A percentile compares a stretch with the other conserved stretches of the same genome.
Evolutionary conservation across 1,284 basidiomycete genomes (phyloP).

Genomic region (Sparassis latifolia): DNA sequence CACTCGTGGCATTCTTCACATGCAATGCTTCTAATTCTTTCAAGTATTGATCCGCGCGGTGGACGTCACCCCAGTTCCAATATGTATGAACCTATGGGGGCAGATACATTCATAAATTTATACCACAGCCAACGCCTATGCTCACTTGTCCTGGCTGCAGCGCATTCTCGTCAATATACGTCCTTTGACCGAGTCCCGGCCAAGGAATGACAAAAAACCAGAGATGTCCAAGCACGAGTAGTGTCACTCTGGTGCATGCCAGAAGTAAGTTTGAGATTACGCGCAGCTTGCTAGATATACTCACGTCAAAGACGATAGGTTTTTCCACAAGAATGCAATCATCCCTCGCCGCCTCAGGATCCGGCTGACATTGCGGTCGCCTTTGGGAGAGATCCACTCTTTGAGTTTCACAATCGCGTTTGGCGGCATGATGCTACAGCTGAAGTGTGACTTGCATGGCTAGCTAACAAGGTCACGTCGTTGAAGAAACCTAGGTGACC

Average conservation of each 20-base stretch:
- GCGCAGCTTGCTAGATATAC: neutral
- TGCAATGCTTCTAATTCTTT: slow-evolving; percentile 59
- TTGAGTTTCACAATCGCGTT: neutral
- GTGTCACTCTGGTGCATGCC: slow-evolving; percentile 33
- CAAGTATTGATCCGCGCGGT: slow-evolving; percentile 74
- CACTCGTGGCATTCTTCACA: slow-evolving; percentile 57
- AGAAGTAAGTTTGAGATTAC: neutral
- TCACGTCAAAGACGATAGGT: neutral
- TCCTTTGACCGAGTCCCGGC: slow-evolving; percentile 54
- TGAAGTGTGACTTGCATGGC: neutral
- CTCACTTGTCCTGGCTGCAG: slow-evolving; percentile 82
- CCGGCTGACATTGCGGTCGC: slow-evolving; percentile 27
- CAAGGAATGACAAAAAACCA: slow-evolving; percentile 76
- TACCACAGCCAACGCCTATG: neutral
- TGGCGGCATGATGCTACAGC: neutral
- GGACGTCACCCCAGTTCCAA: slow-evolving; percentile 87
- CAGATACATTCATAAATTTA: too few species aligned
- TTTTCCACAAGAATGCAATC: slow-evolving; percentile 12
- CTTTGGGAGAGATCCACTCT: neutral
- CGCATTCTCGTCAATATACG: slow-evolving; percentile 92
- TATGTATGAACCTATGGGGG: slow-evolving; percentile 71
- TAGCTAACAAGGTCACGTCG: neutral
- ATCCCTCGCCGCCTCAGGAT: slow-evolving; percentile 32
- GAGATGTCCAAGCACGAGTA: slow-evolving; percentile 59
- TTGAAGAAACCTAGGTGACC: neutral